These are phyloP conservation scores for Coffea eugenioides DNA, from an alignment of 257 asterid genomes.

Conservation along the genomic window DNA sequence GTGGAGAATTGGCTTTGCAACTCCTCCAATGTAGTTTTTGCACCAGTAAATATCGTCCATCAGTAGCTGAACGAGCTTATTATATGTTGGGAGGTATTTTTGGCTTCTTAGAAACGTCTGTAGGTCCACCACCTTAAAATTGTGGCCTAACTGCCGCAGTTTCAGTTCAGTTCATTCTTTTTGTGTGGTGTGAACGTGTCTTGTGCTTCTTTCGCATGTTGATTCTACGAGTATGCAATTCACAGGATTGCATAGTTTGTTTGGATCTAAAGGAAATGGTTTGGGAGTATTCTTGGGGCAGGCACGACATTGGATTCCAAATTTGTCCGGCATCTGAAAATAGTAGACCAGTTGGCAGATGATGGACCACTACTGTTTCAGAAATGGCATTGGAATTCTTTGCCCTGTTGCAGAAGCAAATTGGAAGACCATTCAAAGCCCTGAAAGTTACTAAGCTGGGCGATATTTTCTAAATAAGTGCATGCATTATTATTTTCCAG, in stretches of 20 bases:
- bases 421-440: not conserved
- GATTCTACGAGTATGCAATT: not conserved
- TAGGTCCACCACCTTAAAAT: not conserved
- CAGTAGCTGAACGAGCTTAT: no score
- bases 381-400: not conserved
- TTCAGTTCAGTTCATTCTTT: not conserved
- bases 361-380: not conserved
- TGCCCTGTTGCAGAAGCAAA: conserved; percentile 10
- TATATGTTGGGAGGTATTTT: no score
- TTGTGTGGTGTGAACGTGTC: not conserved
- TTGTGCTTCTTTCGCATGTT: not conserved
- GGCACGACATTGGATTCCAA: not conserved
- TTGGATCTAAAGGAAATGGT: not conserved
- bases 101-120: not conserved
- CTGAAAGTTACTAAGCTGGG: conserved; percentile 2
- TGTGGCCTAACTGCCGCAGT: not conserved
- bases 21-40: no score
- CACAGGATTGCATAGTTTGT: not conserved
- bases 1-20: not conserved
- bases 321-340: not conserved
- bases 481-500: not conserved
- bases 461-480: conserved; percentile 1
- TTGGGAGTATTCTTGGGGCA: not conserved
- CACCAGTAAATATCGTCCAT: not conserved
- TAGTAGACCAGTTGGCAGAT: not conserved